Conservation (phyloP, 139 green algal species). For the Coelastrella sp. region DNA sequence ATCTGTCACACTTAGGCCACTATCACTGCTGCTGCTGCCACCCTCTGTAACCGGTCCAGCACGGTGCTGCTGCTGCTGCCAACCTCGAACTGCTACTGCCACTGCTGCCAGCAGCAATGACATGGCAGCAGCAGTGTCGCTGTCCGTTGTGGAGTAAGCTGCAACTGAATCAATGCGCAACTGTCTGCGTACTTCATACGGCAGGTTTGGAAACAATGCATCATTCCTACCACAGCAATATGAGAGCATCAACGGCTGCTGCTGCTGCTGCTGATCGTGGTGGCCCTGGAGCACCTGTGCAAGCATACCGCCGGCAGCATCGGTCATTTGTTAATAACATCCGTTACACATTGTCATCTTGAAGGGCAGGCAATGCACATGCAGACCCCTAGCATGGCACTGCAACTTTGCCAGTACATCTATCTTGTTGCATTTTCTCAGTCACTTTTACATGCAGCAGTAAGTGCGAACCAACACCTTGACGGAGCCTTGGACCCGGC, state of each 20-base stretch:
- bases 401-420: no score
- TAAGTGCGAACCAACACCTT: no score
- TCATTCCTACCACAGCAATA: constrained; percentile 9
- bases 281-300: no score
- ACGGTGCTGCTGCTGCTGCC: not conserved
- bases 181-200: not conserved
- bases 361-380: no score
- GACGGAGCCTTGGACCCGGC: no score
- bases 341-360: no score
- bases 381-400: no score
- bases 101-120: constrained; percentile 16
- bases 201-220: constrained; percentile 28
- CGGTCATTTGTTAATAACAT: no score
- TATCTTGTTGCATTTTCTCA: no score
- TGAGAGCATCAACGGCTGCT: not conserved
- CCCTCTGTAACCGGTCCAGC: not conserved
- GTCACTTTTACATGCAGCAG: no score
- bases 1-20: constrained; percentile 10
- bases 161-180: constrained; percentile 13
- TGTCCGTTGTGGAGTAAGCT: constrained; percentile 28
- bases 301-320: no score
- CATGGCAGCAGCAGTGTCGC: constrained; percentile 35
- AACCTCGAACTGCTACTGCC: not conserved
- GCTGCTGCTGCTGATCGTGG: no score
- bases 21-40: not conserved